Conservation (phyloP, 176 grass and related monocot species). For the Avena atlantica region DNA sequence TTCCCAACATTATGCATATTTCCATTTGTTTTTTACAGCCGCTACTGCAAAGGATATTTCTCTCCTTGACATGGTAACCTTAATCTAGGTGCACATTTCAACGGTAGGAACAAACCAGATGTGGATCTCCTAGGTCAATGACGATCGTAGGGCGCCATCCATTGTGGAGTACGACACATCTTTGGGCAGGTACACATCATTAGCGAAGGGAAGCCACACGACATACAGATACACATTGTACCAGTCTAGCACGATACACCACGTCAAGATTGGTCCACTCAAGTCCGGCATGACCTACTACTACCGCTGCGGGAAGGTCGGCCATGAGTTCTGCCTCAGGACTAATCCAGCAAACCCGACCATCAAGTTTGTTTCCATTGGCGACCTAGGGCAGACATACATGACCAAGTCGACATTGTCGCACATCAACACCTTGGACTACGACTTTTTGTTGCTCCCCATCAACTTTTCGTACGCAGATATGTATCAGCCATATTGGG, state of each 20-base stretch:
- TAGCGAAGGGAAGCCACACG: constrained; percentile 44
- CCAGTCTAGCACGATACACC: constrained; percentile 77
- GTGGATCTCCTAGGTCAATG: constrained; percentile 68
- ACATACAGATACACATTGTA: constrained; percentile 69
- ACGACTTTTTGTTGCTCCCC: constrained; percentile 82
- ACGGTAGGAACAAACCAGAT: constrained; percentile 42
- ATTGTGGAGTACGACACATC: constrained; percentile 62
- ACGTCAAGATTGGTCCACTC: constrained; percentile 67
- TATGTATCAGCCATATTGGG: constrained; percentile 69
- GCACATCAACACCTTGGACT: constrained; percentile 50
- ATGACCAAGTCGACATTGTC: constrained; percentile 76
- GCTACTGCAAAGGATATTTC: neutral
- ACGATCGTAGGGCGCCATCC: constrained; percentile 42
- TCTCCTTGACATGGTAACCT: no score
- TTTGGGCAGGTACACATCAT: constrained; percentile 26
- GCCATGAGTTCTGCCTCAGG: constrained; percentile 65
- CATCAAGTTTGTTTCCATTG: constrained; percentile 55
- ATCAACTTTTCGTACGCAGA: constrained; percentile 87
- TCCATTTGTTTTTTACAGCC: no score
- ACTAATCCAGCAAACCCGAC: constrained; percentile 68
- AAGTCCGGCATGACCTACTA: constrained; percentile 63
- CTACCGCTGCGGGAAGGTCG: constrained; percentile 71
- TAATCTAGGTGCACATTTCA: constrained; percentile 62
- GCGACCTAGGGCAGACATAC: constrained; percentile 75
- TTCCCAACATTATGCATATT: no score